Evolutionary conservation across 1,139 yeast species (phyloP), one percentile per base, ranked within the genome.

Genomic region (Sugiyamaella pinicola): DNA sequence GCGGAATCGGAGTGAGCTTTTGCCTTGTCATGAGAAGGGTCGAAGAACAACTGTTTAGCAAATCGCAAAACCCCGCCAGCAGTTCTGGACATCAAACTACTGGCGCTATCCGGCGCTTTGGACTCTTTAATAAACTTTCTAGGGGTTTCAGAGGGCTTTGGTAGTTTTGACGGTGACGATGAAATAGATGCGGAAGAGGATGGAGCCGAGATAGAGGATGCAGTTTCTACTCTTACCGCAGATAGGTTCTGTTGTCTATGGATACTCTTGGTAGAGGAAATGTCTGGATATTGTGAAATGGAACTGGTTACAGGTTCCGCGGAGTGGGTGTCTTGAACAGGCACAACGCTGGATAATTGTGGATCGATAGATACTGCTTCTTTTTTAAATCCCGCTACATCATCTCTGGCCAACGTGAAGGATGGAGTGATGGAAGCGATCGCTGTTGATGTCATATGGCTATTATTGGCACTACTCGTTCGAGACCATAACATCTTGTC

Each of bases 41-140:
- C 64, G 51, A 62, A 62, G 19, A 63, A 49, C 19, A 63, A 46
- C 37, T 58, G 61, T 48, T 62, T 61, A 6, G 67, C 66, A 19
- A 58, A 50, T 41, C 62, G 47, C 33, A 64, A 53, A 15, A 61
- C 64, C 5, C 63, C 64, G 7, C 63, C 52, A 13, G 56, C 45
- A n/a, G 48, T 42, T 31, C 47, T 24, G 19, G 46, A 34, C 33
- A 47, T 22, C 18, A 54, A 15, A 22, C 43, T 39, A 33, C 54
- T 41, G 53, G 46, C 41, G 21, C 51, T 47, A 31, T 43, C 48
- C 8, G 48, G 42, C 6, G 35, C 33, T 42, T 34, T 29, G 8
- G 19, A 2, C 31, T 38, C 44, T 15, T 31, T 19, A 8, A 17
- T 9, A 10, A 19, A 9, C 18, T 31, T 26, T 21, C 38, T 26